Conservation (phyloP, 73 alveolate species). For the Tetrahymena malaccensis region DNA sequence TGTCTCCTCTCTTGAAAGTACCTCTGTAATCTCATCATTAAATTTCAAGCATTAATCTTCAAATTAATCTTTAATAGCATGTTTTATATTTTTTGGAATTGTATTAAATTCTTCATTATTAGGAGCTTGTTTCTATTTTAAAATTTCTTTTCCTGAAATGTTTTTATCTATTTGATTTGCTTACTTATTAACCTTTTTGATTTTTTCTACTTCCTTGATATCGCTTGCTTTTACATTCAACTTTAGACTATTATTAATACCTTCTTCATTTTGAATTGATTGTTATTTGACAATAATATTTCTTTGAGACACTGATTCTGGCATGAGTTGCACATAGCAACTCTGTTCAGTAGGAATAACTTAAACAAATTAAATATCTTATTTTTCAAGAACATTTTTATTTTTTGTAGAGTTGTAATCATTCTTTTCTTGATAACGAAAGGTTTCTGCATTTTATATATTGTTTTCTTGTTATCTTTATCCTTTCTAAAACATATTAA, state of each 20-base stretch:
- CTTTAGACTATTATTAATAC: background rate
- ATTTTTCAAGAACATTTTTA: background rate
- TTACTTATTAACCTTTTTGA: background rate
- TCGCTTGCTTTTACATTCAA: background rate
- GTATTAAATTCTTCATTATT: background rate
- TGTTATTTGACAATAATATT: background rate
- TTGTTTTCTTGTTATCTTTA: background rate
- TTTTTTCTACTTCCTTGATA: background rate
- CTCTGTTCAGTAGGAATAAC: background rate
- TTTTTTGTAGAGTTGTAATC: background rate
- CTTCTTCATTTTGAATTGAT: background rate
- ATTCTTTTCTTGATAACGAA: background rate
- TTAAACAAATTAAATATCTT: background rate
- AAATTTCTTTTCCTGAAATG: background rate
- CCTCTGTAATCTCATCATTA: background rate
- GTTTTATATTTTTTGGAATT: background rate
- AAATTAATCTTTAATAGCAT: background rate
- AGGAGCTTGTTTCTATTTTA: background rate
- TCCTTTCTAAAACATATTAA: background rate
- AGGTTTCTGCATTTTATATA: background rate
- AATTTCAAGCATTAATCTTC: background rate
- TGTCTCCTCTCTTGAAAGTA: background rate
- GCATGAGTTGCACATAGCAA: background rate
- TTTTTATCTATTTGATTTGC: background rate
- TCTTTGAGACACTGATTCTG: background rate